Percentiles rank a stretch among this genome's conserved stretches.
Conservation (phyloP, 176 grass and related monocot genomes). For the Triticum timopheevii region DNA sequence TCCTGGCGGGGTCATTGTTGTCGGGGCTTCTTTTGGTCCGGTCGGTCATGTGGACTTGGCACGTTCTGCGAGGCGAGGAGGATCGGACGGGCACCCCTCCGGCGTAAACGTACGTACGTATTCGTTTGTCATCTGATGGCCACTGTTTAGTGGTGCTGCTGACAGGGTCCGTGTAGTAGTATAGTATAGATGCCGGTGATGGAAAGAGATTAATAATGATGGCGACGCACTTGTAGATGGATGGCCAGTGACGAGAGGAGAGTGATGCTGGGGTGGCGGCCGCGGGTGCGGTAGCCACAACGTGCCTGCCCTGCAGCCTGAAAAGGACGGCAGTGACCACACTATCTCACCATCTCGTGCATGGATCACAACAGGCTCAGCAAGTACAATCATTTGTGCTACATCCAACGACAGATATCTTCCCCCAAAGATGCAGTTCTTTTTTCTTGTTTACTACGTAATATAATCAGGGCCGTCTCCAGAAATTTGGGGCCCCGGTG, state of each 20-base stretch:
- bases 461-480: too few relatives aligned
- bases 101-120: neutral
- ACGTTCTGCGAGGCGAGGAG: too few relatives aligned
- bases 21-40: neutral
- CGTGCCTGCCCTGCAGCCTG: neutral
- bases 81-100: too few relatives aligned
- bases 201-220: too few relatives aligned
- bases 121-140: neutral
- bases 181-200: too few relatives aligned
- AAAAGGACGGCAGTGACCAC: neutral
- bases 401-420: too few relatives aligned
- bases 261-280: neutral
- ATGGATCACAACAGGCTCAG: slow-evolving; percentile 4
- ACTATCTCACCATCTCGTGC: neutral
- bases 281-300: neutral
- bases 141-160: neutral
- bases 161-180: neutral
- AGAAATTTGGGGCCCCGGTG: too few relatives aligned
- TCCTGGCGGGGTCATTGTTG: neutral
- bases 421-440: too few relatives aligned
- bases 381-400: neutral
- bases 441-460: too few relatives aligned
- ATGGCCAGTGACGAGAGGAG: too few relatives aligned
- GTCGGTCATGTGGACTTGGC: too few relatives aligned
- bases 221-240: too few relatives aligned